phyloP scores from a whole-genome alignment of 129 eudicot species.

The Cynara cardunculus region DNA sequence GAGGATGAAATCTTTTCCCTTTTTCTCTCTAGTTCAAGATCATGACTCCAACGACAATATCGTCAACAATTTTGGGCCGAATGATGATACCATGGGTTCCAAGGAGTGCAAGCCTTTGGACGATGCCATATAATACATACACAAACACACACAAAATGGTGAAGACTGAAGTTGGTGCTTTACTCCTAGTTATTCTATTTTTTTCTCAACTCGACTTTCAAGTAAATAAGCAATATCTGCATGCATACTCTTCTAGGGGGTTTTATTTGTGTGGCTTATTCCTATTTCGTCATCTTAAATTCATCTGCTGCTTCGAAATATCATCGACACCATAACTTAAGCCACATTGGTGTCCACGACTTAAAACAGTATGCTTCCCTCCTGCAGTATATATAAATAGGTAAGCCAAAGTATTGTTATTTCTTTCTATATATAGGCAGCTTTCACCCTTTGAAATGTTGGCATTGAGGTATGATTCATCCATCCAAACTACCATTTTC shows the following conservation, averaged over 20 bases:
- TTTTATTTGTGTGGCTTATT: background rate
- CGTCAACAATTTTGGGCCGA: background rate
- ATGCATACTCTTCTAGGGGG: background rate
- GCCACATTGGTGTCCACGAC: background rate
- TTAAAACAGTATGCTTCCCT: background rate
- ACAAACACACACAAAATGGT: background rate
- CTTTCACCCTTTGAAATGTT: background rate
- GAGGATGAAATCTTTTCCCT: background rate
- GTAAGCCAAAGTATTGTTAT: background rate
- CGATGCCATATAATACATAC: background rate
- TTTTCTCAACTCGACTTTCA: background rate
- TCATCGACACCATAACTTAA: background rate
- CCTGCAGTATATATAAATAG: background rate
- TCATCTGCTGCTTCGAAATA: background rate
- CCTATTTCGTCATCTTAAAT: background rate
- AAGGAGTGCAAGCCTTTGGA: too few relatives aligned
- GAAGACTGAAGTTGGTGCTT: background rate
- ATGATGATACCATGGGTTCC: too few relatives aligned
- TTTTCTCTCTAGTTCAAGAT: background rate
- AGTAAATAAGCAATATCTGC: background rate
- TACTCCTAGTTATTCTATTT: background rate
- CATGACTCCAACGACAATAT: conserved; percentile 7
- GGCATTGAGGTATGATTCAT: background rate
- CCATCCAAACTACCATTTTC: background rate
- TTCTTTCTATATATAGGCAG: background rate